Conservation (phyloP, 2,329 filamentous ascomycete species). For the Xylariaceae sp. region DNA sequence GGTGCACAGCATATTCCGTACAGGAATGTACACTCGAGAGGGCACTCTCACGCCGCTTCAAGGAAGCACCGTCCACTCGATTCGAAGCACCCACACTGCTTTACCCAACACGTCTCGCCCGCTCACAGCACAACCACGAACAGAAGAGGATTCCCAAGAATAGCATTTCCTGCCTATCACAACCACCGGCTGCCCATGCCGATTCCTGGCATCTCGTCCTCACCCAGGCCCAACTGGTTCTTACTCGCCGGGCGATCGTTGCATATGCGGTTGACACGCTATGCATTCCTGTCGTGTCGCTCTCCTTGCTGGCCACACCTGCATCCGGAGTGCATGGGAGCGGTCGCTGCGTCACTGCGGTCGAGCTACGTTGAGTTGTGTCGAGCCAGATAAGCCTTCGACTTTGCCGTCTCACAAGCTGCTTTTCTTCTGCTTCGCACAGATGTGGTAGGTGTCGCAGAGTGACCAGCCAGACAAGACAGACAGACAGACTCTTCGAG, state of each 20-base stretch:
- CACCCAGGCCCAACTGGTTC: constrained; percentile 11
- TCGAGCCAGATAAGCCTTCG: constrained; percentile 16
- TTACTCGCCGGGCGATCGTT: constrained; percentile 32
- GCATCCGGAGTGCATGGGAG: constrained; percentile 29
- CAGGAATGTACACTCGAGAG: neutral
- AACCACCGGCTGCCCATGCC: constrained; percentile 16
- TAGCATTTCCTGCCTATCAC: constrained; percentile 22
- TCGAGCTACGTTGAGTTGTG: constrained; percentile 14
- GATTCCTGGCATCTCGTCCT: constrained; percentile 18
- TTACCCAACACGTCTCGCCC: constrained; percentile 25
- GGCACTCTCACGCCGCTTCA: constrained; percentile 21
- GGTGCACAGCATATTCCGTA: neutral
- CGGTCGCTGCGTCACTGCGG: constrained; percentile 16
- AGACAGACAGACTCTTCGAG: no score
- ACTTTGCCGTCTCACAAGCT: neutral
- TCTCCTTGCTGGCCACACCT: constrained; percentile 32
- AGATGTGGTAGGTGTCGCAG: neutral
- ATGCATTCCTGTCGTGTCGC: constrained; percentile 32
- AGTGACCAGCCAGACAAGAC: neutral
- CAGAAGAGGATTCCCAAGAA: constrained; percentile 18
- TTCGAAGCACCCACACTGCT: constrained; percentile 23
- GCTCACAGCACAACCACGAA: neutral
- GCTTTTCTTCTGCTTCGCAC: neutral
- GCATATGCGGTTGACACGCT: constrained; percentile 30
- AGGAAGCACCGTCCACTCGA: constrained; percentile 24